A percentile compares a stretch with the other conserved stretches of the same genome.
Conservation (phyloP, 306 rosid species). For the Rosa multiflora region DNA sequence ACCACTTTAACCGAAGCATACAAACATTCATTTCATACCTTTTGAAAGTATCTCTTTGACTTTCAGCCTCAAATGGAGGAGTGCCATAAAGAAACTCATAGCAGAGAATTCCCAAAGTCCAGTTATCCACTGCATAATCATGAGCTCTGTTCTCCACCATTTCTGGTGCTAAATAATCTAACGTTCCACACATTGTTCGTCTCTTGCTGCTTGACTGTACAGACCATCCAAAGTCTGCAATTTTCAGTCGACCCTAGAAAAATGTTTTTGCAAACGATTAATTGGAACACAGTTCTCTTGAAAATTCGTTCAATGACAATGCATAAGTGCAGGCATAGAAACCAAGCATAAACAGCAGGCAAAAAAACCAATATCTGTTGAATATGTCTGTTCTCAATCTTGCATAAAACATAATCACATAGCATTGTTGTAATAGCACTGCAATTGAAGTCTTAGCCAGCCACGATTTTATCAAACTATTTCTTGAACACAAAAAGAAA, state of each 20-base stretch:
- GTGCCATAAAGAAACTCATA: constrained; percentile 82
- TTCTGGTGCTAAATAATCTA: constrained; percentile 93
- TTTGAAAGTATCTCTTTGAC: constrained; percentile 75
- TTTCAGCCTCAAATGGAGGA: constrained; percentile 92
- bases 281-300: neutral
- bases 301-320: neutral
- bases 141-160: constrained; percentile 89
- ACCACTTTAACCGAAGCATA: neutral
- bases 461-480: neutral
- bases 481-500: neutral
- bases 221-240: constrained; percentile 95
- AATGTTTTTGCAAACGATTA: neutral
- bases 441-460: neutral
- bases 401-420: neutral
- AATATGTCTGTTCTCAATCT: neutral
- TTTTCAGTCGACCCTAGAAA: constrained; percentile 78
- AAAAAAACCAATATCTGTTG: neutral
- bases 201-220: constrained; percentile 81
- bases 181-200: constrained; percentile 87
- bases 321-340: neutral
- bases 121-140: constrained; percentile 83
- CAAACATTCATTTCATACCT: constrained; percentile 42
- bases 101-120: constrained; percentile 88
- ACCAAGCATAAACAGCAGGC: neutral
- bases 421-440: neutral